Base-by-base conservation (phyloP, 2,329 filamentous ascomycete genomes). In the Fusarium austroafricanum region DNA sequence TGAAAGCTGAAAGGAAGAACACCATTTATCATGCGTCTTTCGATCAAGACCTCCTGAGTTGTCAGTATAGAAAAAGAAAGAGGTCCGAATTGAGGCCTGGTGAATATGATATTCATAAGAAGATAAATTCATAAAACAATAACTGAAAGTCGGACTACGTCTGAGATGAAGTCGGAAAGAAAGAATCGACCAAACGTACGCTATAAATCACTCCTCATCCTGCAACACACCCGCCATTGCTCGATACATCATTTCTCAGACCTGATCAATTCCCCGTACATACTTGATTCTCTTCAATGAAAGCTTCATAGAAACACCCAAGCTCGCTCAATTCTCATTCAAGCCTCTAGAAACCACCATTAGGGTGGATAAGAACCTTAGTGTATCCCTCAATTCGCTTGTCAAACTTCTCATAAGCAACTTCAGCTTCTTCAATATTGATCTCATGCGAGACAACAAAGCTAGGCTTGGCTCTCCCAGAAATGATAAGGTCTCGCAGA, bases 401-500 rank as follows among this genome's bases (percentile, higher is more conserved):
- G 72, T 91, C 88, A 71, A 91, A 91, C 74, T 90, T 90, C 45
- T 88, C 83, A 69, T 91, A 91, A 1, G 87, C 87, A 9, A 78
- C 76, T 15, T 85, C 83, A 1, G 87, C 88, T 21, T 89, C 87
- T 4, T 90, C 87, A 21, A 91, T 84, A 11, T 79, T 81, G 58
- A 90, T 86, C 71, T 90, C 87, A 65, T 91, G 88, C 3, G 85
- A 88, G 9, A 91, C 87, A 2, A 91, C 87, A 68, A 91, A 91
- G 56, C 84, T 88, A 6, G 89, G 89, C 75, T 89, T 90, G 1
- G 89, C 89, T 60, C 84, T 85, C 4, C 89, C 88, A 1, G 86
- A 78, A 42, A 90, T 86, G 69, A 91, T 91, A 71, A 91, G 79
- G 63, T 91, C 88, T 14, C 89, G 83, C 38, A 91, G 77, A 71